phyloP scores from a whole-genome alignment of 768 basidiomycete genomes.

The Saitozyma podzolica region DNA sequence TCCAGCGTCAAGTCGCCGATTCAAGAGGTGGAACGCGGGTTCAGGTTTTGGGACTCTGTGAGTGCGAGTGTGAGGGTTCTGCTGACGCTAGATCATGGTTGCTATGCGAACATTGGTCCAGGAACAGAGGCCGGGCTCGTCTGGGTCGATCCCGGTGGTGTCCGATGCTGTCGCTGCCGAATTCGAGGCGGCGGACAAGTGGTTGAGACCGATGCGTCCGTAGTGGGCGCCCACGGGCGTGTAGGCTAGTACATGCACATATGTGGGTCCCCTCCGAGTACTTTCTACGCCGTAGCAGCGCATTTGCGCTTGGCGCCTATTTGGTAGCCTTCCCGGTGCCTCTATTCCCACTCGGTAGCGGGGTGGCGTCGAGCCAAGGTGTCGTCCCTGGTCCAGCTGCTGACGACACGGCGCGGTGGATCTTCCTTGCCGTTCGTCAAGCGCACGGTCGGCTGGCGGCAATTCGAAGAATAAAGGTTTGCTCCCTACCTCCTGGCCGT shows the following conservation, averaged over 20 bases:
- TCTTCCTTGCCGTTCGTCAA: no score
- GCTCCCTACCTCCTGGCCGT: no score
- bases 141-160: slow-evolving; percentile 65
- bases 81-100: slow-evolving; percentile 56
- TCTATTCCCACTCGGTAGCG: no score
- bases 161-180: slow-evolving; percentile 85
- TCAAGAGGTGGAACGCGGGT: slow-evolving; percentile 89
- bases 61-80: slow-evolving; percentile 52
- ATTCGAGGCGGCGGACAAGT: slow-evolving; percentile 92
- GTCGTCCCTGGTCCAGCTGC: no score
- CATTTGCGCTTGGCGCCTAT: no score
- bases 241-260: background rate
- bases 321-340: no score
- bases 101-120: slow-evolving; percentile 83
- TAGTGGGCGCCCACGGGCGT: slow-evolving; percentile 13
- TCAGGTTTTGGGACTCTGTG: slow-evolving; percentile 98
- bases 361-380: no score
- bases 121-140: slow-evolving; percentile 53
- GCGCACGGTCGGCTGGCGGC: no score
- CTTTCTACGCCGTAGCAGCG: no score
- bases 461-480: no score
- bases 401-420: no score
- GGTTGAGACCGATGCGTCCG: slow-evolving; percentile 67
- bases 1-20: slow-evolving; percentile 79
- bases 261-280: no score